These are phyloP conservation scores for Penicillium herquei DNA, from an alignment of 495 filamentous ascomycete genomes.

Conservation along the genomic window DNA sequence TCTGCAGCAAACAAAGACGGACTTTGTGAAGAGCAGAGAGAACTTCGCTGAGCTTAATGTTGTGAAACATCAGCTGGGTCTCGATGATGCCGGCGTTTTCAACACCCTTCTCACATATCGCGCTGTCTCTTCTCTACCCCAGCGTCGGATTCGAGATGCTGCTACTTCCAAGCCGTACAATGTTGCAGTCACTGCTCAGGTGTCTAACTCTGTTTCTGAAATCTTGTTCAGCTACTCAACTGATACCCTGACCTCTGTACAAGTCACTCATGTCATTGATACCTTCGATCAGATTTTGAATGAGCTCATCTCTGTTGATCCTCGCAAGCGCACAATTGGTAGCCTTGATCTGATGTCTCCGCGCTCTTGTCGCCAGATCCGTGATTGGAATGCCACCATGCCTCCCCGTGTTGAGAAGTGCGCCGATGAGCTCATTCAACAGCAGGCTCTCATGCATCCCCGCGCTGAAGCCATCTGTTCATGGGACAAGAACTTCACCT, in stretches of 20 bases:
- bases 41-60: constrained; percentile 38
- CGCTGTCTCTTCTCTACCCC: constrained; percentile 8
- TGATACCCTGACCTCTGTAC: constrained; percentile 31
- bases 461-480: constrained; percentile 40
- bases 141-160: constrained; percentile 5
- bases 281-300: constrained; percentile 37
- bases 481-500: constrained; percentile 51
- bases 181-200: constrained; percentile 57
- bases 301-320: constrained; percentile 33
- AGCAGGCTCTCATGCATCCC: constrained; percentile 33
- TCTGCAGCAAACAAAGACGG: constrained; percentile 33
- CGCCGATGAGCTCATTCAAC: constrained; percentile 48
- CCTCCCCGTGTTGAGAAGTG: constrained; percentile 38
- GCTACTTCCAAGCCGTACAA: constrained; percentile 45
- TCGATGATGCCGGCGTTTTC: constrained; percentile 43
- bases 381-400: constrained; percentile 35
- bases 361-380: constrained; percentile 27
- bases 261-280: constrained; percentile 39
- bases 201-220: constrained; percentile 33
- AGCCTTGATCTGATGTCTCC: constrained; percentile 34
- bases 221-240: constrained; percentile 42
- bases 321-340: constrained; percentile 25
- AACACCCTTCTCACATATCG: constrained; percentile 50
- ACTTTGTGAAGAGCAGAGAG: constrained; percentile 33
- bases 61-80: constrained; percentile 38